phyloP scores from a whole-genome alignment of 768 basidiomycete genomes.

The Lactarius hatsudake region DNA sequence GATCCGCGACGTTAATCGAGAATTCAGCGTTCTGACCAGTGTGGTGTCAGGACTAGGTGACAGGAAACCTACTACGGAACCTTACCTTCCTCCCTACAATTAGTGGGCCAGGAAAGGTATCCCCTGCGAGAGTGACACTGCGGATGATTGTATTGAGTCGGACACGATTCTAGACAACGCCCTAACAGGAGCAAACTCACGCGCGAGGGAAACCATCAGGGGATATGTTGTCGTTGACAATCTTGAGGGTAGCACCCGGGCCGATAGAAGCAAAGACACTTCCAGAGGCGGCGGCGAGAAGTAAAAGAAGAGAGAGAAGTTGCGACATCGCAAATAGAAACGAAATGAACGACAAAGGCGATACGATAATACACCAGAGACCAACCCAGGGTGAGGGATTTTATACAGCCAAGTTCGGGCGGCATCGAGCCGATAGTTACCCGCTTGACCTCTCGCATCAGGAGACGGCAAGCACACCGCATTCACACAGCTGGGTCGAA shows the following conservation, averaged over 20 bases:
- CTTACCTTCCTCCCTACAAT: neutral
- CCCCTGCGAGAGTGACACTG: slow-evolving; percentile 1
- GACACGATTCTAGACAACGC: neutral
- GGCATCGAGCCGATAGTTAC: neutral
- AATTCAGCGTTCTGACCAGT: neutral
- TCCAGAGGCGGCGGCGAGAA: slow-evolving; percentile 2
- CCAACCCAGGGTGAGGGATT: neutral
- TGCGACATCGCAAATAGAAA: neutral
- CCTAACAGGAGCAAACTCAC: neutral
- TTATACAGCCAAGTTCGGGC: slow-evolving; percentile 8
- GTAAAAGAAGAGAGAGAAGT: neutral
- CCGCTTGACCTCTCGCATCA: neutral
- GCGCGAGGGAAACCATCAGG: slow-evolving; percentile 9
- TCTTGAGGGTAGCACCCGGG: neutral
- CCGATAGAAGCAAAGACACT: slow-evolving; percentile 6
- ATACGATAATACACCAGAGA: neutral
- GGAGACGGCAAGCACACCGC: no score
- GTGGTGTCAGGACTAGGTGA: neutral
- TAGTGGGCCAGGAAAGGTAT: slow-evolving; percentile 1
- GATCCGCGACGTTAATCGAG: neutral
- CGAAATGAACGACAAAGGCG: neutral
- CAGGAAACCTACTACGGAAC: neutral
- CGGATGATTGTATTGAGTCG: neutral
- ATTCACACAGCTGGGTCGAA: no score
- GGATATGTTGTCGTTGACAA: slow-evolving; percentile 8